Base-by-base conservation (phyloP, 192 early-diverging fungal genomes). In the Coemansia sp. region DNA sequence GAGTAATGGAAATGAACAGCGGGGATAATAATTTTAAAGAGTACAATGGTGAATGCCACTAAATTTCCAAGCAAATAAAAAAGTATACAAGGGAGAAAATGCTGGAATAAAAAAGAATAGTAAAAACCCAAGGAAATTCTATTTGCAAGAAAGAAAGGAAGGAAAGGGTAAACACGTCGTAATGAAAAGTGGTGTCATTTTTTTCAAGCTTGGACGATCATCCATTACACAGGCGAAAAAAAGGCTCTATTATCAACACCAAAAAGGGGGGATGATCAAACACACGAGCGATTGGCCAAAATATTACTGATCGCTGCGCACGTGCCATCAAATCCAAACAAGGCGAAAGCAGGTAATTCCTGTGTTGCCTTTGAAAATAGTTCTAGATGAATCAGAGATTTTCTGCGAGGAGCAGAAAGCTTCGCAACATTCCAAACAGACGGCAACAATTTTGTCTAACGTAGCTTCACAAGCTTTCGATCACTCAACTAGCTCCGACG, bases 111-210 rank as follows among this genome's bases (percentile, higher is more conserved):
- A 20, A 28, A 52, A 60, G 5, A 37, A 43, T 35, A 18, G 13
- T 33, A 21, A 67, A 59, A 58, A 26, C n/a, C n/a, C n/a, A 29
- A 33, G n/a, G 45, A 65, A 55, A 56, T n/a, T n/a, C n/a, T n/a
- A n/a, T n/a, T n/a, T n/a, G n/a, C n/a, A n/a, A 45, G 43, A 72
- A 35, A 61, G 33, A 45, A 61, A 59, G 9, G 45, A 20, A 15
- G 1, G 26, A 43, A 48, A 20, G 31, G 21, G 30, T 6, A 64
- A 49, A 42, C 10, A 52, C 33, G 31, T 13, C 35, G 23, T 37
- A 58, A 63, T 51, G 53, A 12, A 63, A 7, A 5, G 46, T 30
- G 21, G 56, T 48, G 46, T 52, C 61, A 51, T 20, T 34, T 57
- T 31, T 31, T 53, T 53, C 28, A 46, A 46, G 43, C 16, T 20